Percentiles rank a stretch among this genome's conserved stretches.
Evolutionary conservation across 495 filamentous ascomycete species (phyloP).

Genomic region (Hypoxylon intermedium): DNA sequence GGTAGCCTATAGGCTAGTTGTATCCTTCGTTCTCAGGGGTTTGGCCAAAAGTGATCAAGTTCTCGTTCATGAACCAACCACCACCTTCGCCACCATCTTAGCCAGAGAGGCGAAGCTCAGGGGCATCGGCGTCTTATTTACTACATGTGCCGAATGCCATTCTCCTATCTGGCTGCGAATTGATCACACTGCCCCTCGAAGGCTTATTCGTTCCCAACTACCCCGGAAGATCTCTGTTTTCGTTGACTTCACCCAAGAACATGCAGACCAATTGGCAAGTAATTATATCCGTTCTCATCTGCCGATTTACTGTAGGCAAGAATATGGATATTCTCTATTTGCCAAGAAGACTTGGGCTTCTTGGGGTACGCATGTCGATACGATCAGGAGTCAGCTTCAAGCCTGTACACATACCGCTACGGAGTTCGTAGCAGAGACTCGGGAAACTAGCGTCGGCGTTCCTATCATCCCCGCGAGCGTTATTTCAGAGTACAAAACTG

Average conservation of each 20-base stretch:
- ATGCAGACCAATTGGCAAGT: neutral
- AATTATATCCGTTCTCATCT: neutral
- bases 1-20: neutral
- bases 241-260: neutral
- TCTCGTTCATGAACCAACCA: conserved; percentile 1
- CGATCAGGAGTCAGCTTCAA: too few species aligned
- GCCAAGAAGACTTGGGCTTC: too few species aligned
- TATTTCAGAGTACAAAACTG: too few species aligned
- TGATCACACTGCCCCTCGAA: neutral
- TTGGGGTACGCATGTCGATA: too few species aligned
- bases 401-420: too few species aligned
- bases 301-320: neutral
- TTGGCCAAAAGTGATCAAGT: neutral
- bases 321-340: too few species aligned
- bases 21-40: neutral
- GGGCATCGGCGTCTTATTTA: neutral
- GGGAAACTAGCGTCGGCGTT: too few species aligned
- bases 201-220: neutral
- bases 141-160: neutral
- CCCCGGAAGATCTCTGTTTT: neutral
- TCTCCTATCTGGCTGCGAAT: too few species aligned
- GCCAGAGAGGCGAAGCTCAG: neutral
- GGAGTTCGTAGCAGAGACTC: too few species aligned
- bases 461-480: too few species aligned
- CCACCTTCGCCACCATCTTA: neutral